phyloP scores from a whole-genome alignment of 768 basidiomycete genomes.

The Wakefieldia striispora region DNA sequence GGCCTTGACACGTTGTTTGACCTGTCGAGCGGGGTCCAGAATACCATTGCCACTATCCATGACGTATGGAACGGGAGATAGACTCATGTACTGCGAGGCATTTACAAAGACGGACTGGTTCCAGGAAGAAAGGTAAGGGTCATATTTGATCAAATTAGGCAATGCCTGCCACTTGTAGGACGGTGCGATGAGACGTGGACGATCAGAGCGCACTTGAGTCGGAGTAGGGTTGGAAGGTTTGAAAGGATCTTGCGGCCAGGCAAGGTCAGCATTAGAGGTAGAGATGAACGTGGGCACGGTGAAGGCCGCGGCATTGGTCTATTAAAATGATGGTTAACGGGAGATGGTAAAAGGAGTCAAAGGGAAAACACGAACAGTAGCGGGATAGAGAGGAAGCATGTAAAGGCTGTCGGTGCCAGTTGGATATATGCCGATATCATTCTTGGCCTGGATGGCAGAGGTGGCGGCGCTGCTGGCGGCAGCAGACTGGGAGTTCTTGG shows the following conservation, averaged over 20 bases:
- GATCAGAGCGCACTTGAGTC: slow-evolving; percentile 66
- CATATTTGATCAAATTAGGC: slow-evolving; percentile 68
- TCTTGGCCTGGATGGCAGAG: slow-evolving; percentile 57
- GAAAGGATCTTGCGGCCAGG: slow-evolving; percentile 84
- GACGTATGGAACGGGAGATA: slow-evolving; percentile 65
- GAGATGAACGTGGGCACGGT: slow-evolving; percentile 68
- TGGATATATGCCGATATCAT: slow-evolving; percentile 64
- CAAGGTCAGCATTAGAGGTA: slow-evolving; percentile 45
- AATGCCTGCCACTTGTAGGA: slow-evolving; percentile 88
- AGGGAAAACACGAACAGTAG: slow-evolving; percentile 64
- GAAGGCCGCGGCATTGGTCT: slow-evolving; percentile 78
- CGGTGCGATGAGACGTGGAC: slow-evolving; percentile 91
- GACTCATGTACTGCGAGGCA: slow-evolving; percentile 68
- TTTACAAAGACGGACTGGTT: slow-evolving; percentile 89
- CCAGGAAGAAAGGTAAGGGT: slow-evolving; percentile 87
- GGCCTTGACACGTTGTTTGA: slow-evolving; percentile 91
- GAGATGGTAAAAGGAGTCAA: background rate
- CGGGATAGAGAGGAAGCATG: slow-evolving; percentile 83
- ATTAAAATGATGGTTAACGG: background rate
- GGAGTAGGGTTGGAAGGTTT: slow-evolving; percentile 59
- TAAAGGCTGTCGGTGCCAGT: slow-evolving; percentile 78
- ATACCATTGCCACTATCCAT: slow-evolving; percentile 88
- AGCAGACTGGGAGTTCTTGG: slow-evolving; percentile 33
- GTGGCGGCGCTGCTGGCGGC: slow-evolving; percentile 38
- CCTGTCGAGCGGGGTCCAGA: slow-evolving; percentile 82